Base-by-base conservation (phyloP, 345 rosid species). In the Abelmoschus esculentus region DNA sequence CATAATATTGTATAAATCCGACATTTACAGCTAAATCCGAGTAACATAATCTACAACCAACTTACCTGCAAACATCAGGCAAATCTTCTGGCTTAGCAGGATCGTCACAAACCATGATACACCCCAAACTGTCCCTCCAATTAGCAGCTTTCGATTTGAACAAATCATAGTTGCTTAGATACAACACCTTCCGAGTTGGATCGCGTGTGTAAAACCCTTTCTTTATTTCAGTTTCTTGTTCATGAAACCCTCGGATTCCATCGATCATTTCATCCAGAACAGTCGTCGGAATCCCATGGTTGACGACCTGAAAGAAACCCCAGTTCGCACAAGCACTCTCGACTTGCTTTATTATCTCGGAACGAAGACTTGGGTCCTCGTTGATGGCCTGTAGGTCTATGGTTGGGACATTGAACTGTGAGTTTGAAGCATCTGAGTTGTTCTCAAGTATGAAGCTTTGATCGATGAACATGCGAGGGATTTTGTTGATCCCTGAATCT, bases 251-350 rank as follows among this genome's bases (percentile, higher is more conserved):
- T 4, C 70, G 56, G 7, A 82, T 52, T 2, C 75, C 84, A 22
- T 83, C 38, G 10, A 79, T 17, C 18, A 82, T 53, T 29, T 75
- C 80, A 9, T 78, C 76, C 69, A 83, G 71, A 63, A 77, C 58
- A 8, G 22, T 72, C 3, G 11, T n/a, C 1, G 83, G 83, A 67
- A 87, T 82, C 44, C 85, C 82, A 29, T 87, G 87, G 17, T 83
- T 83, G 19, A 83, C 71, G 38, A 83, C 62, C 58, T 80, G 89
- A 47, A 87, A 83, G 62, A 87, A 73, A 7, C 87, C 87, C 84
- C 84, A 85, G 0, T 65, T 58, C 79, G 77, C 80, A 2, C 81
- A 73, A 11, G 84, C 85, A 0, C 52, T 61, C 61, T 70, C 40
- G 28, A 85, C 72, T 64, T 67, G 57, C 34, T 76, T 50, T 5